These are phyloP conservation scores for Teratosphaeria pseudoeucalypti DNA, from an alignment of 2,329 filamentous ascomycete species.

Conservation along the genomic window DNA sequence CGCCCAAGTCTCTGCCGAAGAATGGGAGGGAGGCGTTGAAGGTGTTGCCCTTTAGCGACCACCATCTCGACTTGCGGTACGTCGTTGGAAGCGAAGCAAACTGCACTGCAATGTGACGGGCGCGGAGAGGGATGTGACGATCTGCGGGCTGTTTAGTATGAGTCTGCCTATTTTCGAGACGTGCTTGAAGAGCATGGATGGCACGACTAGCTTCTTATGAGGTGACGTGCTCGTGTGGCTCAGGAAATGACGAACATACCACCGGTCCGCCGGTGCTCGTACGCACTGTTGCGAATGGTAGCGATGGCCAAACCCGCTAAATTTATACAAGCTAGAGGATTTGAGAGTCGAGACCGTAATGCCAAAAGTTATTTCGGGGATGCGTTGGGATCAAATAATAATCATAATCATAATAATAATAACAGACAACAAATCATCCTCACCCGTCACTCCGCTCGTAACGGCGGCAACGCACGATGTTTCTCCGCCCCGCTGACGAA, in stretches of 20 bases:
- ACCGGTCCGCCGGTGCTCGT: too few species aligned
- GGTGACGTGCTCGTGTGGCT: background rate
- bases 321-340: too few species aligned
- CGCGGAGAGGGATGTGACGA: background rate
- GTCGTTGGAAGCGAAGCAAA: slow-evolving; percentile 44
- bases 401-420: too few species aligned
- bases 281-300: too few species aligned
- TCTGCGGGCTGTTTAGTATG: background rate
- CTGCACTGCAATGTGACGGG: slow-evolving; percentile 30
- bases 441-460: too few species aligned
- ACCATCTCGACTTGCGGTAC: slow-evolving; percentile 46
- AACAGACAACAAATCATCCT: too few species aligned
- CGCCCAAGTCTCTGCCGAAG: slow-evolving; percentile 17
- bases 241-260: background rate
- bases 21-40: slow-evolving; percentile 40
- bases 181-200: background rate
- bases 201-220: background rate
- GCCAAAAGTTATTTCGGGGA: too few species aligned
- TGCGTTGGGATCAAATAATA: too few species aligned
- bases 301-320: too few species aligned
- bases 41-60: slow-evolving; percentile 46
- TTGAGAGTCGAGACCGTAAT: too few species aligned
- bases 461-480: too few species aligned
- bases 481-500: too few species aligned
- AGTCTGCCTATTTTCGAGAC: background rate